Base-by-base conservation (phyloP, 2,329 filamentous ascomycete species). In the Penicillium thymicola region DNA sequence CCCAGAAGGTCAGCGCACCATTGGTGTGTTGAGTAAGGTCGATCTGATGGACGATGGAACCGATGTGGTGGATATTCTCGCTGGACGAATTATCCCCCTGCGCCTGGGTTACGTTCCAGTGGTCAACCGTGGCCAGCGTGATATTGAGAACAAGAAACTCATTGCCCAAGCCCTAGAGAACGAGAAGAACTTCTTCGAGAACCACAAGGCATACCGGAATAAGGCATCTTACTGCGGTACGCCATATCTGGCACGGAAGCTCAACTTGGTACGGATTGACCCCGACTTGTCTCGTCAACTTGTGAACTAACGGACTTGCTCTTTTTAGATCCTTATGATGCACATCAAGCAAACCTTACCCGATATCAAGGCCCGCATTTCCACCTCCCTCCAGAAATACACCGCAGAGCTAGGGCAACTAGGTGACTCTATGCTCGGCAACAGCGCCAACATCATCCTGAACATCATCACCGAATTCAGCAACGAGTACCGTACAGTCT, bases 381-480 rank as follows among this genome's bases (percentile, higher is more conserved):
- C 89, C n/a, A 89, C 90, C 65, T 97, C 93, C 14, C 81, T 99
- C 58, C 88, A 92, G 72, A 99, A 99, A 74, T 99, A 99, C 76
- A 81, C 85, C 4, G 77, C 85, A 41, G 94, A 99, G 75, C 83
- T 99, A 23, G 80, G 85, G 55, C 86, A 87, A 60, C 82, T 99
- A 13, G 94, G 95, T 23, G 93, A 96, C 62, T 97, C 92, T 13
- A 89, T 97, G 81, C 87, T 99, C 27, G 94, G 94, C 41, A 97
- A 97, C 81, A 94, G 88, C 73, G 89, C 90, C 57, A 99, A 97
- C 74, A 96, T 99, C 62, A 88, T 99, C 55, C 85, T 99, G 62
- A 97, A 97, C 78, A 96, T 99, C 78, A 99, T 99, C 71, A 97
- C 93, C 40, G 94, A 99, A 76, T 99, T 99, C 74, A 92, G 90